Conservation (phyloP, 2,329 filamentous ascomycete genomes). For the Penicillium sp. region DNA sequence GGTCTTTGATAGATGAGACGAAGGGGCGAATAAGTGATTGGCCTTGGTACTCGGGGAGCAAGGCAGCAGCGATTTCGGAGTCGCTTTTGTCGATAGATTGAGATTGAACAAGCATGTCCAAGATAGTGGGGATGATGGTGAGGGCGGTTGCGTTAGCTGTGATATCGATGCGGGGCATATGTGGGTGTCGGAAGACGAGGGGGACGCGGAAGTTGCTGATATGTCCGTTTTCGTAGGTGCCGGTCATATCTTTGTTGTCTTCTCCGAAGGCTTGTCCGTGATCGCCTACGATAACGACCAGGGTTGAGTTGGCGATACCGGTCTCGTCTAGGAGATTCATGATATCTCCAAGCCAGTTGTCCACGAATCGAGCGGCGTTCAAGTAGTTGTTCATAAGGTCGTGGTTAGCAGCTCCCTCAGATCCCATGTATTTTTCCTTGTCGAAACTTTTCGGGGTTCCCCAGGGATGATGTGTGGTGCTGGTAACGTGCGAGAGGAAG, state of each 20-base stretch:
- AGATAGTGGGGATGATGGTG: conserved; percentile 48
- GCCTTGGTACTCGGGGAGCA: conserved; percentile 49
- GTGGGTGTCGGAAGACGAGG: conserved; percentile 47
- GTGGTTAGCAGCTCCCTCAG: conserved; percentile 28
- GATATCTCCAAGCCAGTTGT: conserved; percentile 47
- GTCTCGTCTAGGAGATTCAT: conserved; percentile 46
- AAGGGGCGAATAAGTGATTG: conserved; percentile 49
- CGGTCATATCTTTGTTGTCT: conserved; percentile 40
- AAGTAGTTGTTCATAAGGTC: conserved; percentile 45
- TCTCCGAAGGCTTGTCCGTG: conserved; percentile 48
- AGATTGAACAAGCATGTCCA: conserved; percentile 47
- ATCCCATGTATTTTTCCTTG: conserved; percentile 27
- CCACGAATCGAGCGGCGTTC: conserved; percentile 47
- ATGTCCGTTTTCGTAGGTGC: conserved; percentile 49
- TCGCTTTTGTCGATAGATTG: conserved; percentile 41
- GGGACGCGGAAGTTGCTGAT: conserved; percentile 50
- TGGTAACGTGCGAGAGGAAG: conserved; percentile 37
- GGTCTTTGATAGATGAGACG: conserved; percentile 14
- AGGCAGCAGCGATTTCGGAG: conserved; percentile 35
- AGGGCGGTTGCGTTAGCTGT: conserved; percentile 44
- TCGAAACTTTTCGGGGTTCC: conserved; percentile 35
- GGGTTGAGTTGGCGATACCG: conserved; percentile 47
- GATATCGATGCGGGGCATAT: conserved; percentile 45
- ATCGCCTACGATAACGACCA: conserved; percentile 51
- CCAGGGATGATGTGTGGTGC: conserved; percentile 48